Base-by-base conservation (phyloP, 2,329 filamentous ascomycete species). In the Metarhizium guizhouense region DNA sequence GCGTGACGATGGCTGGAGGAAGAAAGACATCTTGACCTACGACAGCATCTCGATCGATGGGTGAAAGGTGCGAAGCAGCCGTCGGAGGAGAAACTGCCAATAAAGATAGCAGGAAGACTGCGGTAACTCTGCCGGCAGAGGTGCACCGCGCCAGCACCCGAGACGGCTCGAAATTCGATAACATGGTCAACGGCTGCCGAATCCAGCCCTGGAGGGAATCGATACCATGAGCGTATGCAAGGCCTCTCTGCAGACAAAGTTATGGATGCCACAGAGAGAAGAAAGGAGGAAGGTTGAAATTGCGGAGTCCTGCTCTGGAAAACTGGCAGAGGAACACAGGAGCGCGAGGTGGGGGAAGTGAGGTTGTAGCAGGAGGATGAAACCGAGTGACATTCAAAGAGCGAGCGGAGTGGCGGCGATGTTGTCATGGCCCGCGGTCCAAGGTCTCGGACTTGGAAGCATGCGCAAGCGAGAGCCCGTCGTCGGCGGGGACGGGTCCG, bases 71-170 rank as follows among this genome's bases (percentile, higher is more conserved):
- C 50, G 71, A 69, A 48, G 72, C 65, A 25, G 74, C 65, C 20
- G 75, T 70, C 56, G 71, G 47, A 25, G 20, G 73, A 20, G 80
- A 76, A 63, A 84, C 71, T 61, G 84, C 83, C 54, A 90, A 79
- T 71, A 88, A 84, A 29, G 84, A 85, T 59, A 90, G 72, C 57
- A 90, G 72, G 51, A 87, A 69, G 47, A 77, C 75, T 54, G 83
- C 80, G 14, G 85, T 86, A 62, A 87, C 80, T 72, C 80, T 81
- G 70, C 78, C 78, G 54, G 80, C 74, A 64, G 85, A 87, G 62
- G 68, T 72, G 72, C 79, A 83, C n/a, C 36, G 40, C 16, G 32
- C 11, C 7, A 18, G 25, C 49, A 10, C 20, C 32, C 34, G 49
- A 32, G 49, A 30, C 30, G 13, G 25, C 10, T 42, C 4, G 30